Base-by-base conservation (phyloP, 2,329 filamentous ascomycete species). In the Diplodia seriata region DNA sequence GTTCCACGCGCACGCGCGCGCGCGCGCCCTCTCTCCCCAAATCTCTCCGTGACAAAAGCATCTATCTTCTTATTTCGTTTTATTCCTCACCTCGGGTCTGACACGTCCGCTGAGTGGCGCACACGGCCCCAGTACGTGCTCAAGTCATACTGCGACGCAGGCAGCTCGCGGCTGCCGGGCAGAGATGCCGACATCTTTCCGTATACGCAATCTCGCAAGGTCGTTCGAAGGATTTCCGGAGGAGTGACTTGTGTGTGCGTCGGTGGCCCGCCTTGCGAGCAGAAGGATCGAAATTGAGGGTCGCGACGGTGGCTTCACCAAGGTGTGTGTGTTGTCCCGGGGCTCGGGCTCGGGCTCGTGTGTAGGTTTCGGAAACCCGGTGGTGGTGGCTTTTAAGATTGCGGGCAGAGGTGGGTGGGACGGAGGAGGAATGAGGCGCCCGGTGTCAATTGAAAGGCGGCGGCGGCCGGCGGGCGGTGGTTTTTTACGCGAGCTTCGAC, bases 111-210 rank as follows among this genome's bases (percentile, higher is more conserved):
- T 20, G 93, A 90, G 83, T 99, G 94, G 81, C 87, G 88, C 76
- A 98, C 95, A 69, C 95, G 90, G 72, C 95, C 95, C 92, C 92
- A 95, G 83, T 99, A 99, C 56, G 94, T 97, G 77, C 81, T 88
- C 75, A 99, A 85, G 78, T 99, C 92, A 86, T 96, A 94, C 80
- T 93, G 93, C 66, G 95, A 99, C 68, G 89, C 88, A 70, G 95
- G 95, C 71, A 97, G 86, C 80, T 97, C 93, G 79, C 94, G 91
- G 72, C 80, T 86, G 67, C 88, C 87, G 31, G 87, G 87, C 33
- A 89, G 78, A 31, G 88, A 88, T 56, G 86, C 82, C 51, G 87
- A 88, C 87, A 90, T 89, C 14, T 33, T 31, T 29, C 15, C 36
- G 43, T n/a, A 47, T 47, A 14, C 8, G 31, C 12, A 31, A n/a